Conservation (phyloP, 345 rosid species). For the Citropsis articulata region DNA sequence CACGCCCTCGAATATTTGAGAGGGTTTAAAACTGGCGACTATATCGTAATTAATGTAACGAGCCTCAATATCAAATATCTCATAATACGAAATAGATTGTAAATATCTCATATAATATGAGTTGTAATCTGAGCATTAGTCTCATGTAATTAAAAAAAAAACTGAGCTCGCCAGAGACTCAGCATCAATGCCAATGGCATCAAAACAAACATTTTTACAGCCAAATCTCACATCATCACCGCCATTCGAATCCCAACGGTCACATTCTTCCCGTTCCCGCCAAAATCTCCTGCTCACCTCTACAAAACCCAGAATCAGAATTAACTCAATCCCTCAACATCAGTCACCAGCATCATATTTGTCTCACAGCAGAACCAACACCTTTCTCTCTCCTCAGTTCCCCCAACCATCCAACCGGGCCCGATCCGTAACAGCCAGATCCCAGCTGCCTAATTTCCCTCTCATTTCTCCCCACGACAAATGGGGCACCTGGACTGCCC, state of each 20-base stretch:
- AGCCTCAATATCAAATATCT: no score
- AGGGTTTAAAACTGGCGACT: no score
- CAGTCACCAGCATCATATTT: conserved; percentile 9
- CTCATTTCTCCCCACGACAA: conserved; percentile 65
- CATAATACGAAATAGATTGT: no score
- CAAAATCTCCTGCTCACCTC: conserved; percentile 14
- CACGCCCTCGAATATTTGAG: no score
- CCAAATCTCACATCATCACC: conserved; percentile 15
- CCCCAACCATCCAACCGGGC: conserved; percentile 10
- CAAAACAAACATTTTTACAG: conserved; percentile 27
- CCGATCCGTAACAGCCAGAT: conserved; percentile 46
- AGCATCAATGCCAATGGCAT: conserved; percentile 52
- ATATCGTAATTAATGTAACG: no score
- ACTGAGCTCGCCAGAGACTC: background rate
- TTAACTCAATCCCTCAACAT: conserved; percentile 5
- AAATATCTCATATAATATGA: no score
- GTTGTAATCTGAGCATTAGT: no score
- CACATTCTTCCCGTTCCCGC: conserved; percentile 19
- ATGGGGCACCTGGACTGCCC: conserved; percentile 89
- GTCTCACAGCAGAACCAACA: conserved; percentile 11
- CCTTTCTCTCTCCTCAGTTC: conserved; percentile 24
- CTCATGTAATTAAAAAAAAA: no score
- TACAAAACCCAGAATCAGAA: background rate
- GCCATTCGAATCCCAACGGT: conserved; percentile 12
- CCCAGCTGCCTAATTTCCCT: conserved; percentile 49